Conservation (phyloP, 2,329 filamentous ascomycete species). For the Aureobasidium uvarum region DNA sequence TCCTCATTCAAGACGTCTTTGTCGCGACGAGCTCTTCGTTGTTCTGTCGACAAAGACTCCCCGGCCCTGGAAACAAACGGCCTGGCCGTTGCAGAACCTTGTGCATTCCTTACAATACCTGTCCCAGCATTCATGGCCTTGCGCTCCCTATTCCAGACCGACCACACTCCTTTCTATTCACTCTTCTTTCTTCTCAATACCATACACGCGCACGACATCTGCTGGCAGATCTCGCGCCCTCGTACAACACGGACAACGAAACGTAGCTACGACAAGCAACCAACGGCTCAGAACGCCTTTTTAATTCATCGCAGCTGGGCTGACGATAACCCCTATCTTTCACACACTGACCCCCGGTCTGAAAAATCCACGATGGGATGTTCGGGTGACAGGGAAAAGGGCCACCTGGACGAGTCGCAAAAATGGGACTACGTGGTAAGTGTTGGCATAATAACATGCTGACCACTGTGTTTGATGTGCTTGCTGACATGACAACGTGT, state of each 20-base stretch:
- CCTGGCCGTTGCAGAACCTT: conserved; percentile 16
- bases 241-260: neutral
- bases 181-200: conserved; percentile 8
- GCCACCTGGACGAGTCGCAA: conserved; percentile 46
- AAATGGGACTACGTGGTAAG: conserved; percentile 90
- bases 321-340: conserved; percentile 9
- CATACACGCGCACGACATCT: conserved; percentile 18
- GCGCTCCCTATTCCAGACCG: conserved; percentile 1
- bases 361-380: conserved; percentile 37
- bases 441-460: conserved; percentile 25
- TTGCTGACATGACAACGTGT: conserved; percentile 31
- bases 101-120: conserved; percentile 22
- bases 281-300: conserved; percentile 6
- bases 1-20: conserved; percentile 10
- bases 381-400: conserved; percentile 39
- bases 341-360: neutral
- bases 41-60: conserved; percentile 17
- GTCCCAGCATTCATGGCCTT: conserved; percentile 13
- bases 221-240: conserved; percentile 25
- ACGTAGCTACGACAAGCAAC: neutral
- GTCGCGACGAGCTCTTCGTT: conserved; percentile 12
- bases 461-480: neutral
- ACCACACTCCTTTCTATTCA: conserved; percentile 9
- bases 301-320: conserved; percentile 26
- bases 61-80: conserved; percentile 21